phyloP scores from a whole-genome alignment of 2,329 filamentous ascomycete species.

The Dactylellina drechsleri region DNA sequence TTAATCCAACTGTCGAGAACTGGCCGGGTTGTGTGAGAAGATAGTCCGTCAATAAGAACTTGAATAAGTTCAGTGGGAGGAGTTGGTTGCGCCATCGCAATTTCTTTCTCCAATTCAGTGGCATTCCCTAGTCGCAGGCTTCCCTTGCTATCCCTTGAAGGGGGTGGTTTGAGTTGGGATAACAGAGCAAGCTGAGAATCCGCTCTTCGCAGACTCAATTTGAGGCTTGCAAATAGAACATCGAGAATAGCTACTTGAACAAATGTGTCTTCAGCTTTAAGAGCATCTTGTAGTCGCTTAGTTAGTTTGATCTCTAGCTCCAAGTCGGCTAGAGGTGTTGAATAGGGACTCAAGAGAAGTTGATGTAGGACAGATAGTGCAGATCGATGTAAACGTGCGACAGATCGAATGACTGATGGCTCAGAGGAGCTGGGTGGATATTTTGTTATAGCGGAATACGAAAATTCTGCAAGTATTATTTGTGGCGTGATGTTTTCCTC shows the following conservation, averaged over 20 bases:
- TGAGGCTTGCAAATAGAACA: slow-evolving; percentile 78
- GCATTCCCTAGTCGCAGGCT: slow-evolving; percentile 33
- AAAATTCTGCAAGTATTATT: slow-evolving; percentile 71
- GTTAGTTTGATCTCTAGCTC: slow-evolving; percentile 78
- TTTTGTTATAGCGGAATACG: slow-evolving; percentile 69
- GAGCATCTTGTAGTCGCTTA: slow-evolving; percentile 73
- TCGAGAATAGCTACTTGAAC: slow-evolving; percentile 82
- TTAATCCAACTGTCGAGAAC: slow-evolving; percentile 91
- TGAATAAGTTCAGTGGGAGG: slow-evolving; percentile 80
- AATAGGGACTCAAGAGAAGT: slow-evolving; percentile 73
- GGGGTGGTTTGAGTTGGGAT: slow-evolving; percentile 58
- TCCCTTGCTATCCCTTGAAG: slow-evolving; percentile 51
- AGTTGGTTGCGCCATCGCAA: slow-evolving; percentile 64
- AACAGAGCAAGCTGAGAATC: slow-evolving; percentile 60
- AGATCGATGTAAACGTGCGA: slow-evolving; percentile 75
- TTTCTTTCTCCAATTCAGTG: slow-evolving; percentile 60
- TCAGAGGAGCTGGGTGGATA: slow-evolving; percentile 62
- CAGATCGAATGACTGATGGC: slow-evolving; percentile 63
- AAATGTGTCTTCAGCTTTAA: slow-evolving; percentile 70
- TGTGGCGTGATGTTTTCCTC: slow-evolving; percentile 72
- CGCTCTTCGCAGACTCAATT: slow-evolving; percentile 66
- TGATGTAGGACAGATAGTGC: slow-evolving; percentile 76
- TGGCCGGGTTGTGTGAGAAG: slow-evolving; percentile 75
- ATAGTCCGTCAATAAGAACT: slow-evolving; percentile 83
- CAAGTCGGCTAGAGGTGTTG: slow-evolving; percentile 69